Base-by-base conservation (phyloP, 2,329 filamentous ascomycete genomes). In the Fusarium guadeloupense region DNA sequence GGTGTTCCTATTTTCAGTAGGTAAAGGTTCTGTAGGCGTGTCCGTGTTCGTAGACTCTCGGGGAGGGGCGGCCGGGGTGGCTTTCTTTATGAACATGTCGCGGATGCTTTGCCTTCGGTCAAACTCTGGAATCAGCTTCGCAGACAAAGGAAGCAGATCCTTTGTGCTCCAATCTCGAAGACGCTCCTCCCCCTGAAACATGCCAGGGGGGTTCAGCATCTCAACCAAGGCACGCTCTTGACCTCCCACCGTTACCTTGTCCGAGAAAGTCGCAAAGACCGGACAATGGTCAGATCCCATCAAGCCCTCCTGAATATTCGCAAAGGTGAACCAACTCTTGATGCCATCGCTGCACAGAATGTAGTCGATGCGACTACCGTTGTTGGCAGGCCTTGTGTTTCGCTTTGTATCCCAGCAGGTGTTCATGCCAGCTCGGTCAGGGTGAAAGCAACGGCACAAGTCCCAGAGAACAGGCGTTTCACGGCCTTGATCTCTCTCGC, bases 211-310 rank as follows among this genome's bases (percentile, higher is more conserved):
- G 66, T 95, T 97, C 83, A 97, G 85, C 44, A 95, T 74, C 70
- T 97, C 92, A 23, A 81, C 75, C 4, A 92, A 78, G 64, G 87
- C 74, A 4, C 83, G 72, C 39, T 84, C 75, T 38, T 78, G 69
- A 1, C 78, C 83, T 13, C 81, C 75, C 6, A 83, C 64, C 0
- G 71, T 69, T 3, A 97, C 84, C 3, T 71, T 78, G 30, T 93
- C 86, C 16, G 88, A 86, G 20, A 96, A 80, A 3, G 84, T 82
- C 1, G 89, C 92, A 73, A 90, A 98, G 1, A 98, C 94, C 0
- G 95, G 95, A 69, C 95, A 99, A 74, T 99, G 95, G 71, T 99
- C 95, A 2, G 94, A 98, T 0, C 95, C 95, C 83, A 96, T 89
- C 19, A 98, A 78, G 0, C 93, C 93, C 75, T 97, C 92, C 73